Base-by-base conservation (phyloP, 768 basidiomycete species). In the Hortiboletus campestris region DNA sequence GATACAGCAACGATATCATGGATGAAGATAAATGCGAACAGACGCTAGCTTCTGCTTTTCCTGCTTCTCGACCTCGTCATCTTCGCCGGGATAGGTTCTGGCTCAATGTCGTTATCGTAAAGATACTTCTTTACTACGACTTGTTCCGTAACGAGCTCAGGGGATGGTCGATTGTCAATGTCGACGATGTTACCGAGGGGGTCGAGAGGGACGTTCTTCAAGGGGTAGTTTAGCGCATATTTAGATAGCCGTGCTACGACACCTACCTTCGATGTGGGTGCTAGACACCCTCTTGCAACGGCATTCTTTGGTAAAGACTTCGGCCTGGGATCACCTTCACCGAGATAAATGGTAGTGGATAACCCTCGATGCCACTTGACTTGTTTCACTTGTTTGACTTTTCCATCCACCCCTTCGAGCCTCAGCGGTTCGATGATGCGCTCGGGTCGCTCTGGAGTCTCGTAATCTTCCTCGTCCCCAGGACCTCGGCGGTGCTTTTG, bases 381-480 rank as follows among this genome's bases (percentile, higher is more conserved):
- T 51, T 84, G 76, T 65, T 85, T 81, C 64, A 74, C 71, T 46
- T 73, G 68, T 51, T 60, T 67, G 40, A 34, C 53, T 47, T 64
- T 62, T 38, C 67, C 68, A 45, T 65, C 72, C 19, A 67, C 74
- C 28, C 72, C 74, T 16, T 60, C 67, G 34, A 74, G 75, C 49
- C 72, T 69, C 19, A 73, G 67, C 16, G 75, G 68, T 68, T 82
- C 84, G 51, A 70, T 51, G 36, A 71, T 69, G 45, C 73, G 71
- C 28, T 73, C 72, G 35, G 74, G 71, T 60, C 74, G 74, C 43
- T 79, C 74, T 3, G 89, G 89, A 12, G 87, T 88, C 63, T 80
- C 78, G 61, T 90, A 91, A 56, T 90, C 89, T 62, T 86, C 90
- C 28, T 91, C 89, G 25, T 94, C 91, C 2, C 91, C 91, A 5